A percentile compares a stretch with the other conserved stretches of the same genome.
Evolutionary conservation across 805 yeast genomes (phyloP).

Genomic region (Saccharomycopsis sp.): DNA sequence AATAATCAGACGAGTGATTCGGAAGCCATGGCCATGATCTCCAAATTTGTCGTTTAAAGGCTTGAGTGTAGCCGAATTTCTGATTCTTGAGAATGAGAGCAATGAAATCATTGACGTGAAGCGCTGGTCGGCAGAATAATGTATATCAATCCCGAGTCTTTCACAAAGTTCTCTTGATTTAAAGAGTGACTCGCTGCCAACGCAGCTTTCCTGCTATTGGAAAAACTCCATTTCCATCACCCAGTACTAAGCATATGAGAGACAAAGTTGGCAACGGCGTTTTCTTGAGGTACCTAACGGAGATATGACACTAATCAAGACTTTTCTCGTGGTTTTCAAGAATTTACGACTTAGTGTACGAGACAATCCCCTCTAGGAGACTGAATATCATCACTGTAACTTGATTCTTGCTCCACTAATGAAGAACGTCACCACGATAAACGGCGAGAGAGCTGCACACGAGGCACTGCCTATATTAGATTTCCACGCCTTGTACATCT

Average conservation of each 20-base stretch:
- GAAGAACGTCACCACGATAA: too few relatives aligned
- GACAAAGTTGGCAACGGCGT: too few relatives aligned
- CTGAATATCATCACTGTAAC: too few relatives aligned
- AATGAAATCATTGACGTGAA: neutral
- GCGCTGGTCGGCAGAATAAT: conserved; percentile 10
- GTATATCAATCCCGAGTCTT: conserved; percentile 11
- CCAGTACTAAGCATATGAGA: conserved; percentile 3
- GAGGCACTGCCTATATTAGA: too few relatives aligned
- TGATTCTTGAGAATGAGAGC: neutral
- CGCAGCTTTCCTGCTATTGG: conserved; percentile 16
- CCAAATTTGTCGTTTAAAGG: conserved; percentile 1
- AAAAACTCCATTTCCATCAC: conserved; percentile 14
- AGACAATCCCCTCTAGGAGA: too few relatives aligned
- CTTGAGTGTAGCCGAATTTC: neutral
- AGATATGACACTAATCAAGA: too few relatives aligned
- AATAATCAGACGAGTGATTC: neutral
- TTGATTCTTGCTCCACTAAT: too few relatives aligned
- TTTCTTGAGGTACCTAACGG: too few relatives aligned
- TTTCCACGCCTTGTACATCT: too few relatives aligned
- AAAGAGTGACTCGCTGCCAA: conserved; percentile 4
- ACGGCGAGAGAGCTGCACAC: too few relatives aligned
- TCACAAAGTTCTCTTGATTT: conserved; percentile 1
- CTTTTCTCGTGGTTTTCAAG: too few relatives aligned
- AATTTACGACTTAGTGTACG: too few relatives aligned
- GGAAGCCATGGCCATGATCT: neutral